Conservation (phyloP, 495 filamentous ascomycete species). For the Podospora tetraspora region DNA sequence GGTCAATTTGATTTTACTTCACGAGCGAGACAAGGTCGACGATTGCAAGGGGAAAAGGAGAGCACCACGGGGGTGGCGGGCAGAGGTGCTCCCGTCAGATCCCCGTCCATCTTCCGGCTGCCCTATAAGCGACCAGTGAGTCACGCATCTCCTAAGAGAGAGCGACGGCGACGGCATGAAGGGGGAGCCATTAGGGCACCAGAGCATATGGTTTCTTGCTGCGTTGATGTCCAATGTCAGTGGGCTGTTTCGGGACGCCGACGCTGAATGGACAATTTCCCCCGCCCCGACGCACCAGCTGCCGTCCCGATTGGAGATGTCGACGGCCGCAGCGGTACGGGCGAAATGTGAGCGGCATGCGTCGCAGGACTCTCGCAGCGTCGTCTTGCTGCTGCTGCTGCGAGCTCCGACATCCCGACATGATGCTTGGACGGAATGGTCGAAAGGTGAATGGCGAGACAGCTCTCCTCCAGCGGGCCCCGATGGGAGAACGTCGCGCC, state of each 20-base stretch:
- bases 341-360: slow-evolving; percentile 17
- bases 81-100: slow-evolving; percentile 14
- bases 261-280: slow-evolving; percentile 37
- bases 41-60: slow-evolving; percentile 11
- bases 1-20: slow-evolving; percentile 23
- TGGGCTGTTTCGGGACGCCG: slow-evolving; percentile 28
- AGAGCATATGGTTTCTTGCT: slow-evolving; percentile 26
- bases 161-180: slow-evolving; percentile 6
- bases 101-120: neutral
- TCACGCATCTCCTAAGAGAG: slow-evolving; percentile 24
- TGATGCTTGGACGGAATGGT: neutral
- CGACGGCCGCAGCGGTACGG: slow-evolving; percentile 9
- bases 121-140: slow-evolving; percentile 25
- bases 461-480: slow-evolving; percentile 5
- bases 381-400: neutral
- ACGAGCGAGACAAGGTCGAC: slow-evolving; percentile 8
- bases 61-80: slow-evolving; percentile 12
- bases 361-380: neutral
- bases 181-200: slow-evolving; percentile 13
- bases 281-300: slow-evolving; percentile 31
- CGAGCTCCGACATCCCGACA: neutral
- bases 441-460: slow-evolving; percentile 11
- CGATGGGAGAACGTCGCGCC: slow-evolving; percentile 17
- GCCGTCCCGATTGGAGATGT: slow-evolving; percentile 34
- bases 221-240: slow-evolving; percentile 47